Conservation (phyloP, 164 flowering plant species). For the Liriodendron chinense region DNA sequence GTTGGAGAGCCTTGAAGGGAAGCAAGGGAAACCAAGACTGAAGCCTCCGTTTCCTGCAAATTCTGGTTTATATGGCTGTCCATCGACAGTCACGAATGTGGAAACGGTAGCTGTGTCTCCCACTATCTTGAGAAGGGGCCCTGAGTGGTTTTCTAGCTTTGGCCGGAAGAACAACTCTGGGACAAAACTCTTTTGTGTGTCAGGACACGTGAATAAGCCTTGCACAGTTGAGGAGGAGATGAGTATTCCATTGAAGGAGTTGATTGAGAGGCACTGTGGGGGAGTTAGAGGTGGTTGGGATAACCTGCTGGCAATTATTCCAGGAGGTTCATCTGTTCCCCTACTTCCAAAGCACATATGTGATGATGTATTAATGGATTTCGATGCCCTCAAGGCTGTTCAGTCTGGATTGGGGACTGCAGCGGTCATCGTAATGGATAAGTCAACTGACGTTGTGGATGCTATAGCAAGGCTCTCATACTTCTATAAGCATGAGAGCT, state of each 20-base stretch:
- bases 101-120: conserved; percentile 97
- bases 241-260: conserved; percentile 90
- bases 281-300: conserved; percentile 99
- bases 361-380: conserved; percentile 96
- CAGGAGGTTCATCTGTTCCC: conserved; percentile 98
- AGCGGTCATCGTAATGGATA: conserved; percentile 97
- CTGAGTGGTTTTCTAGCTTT: conserved; percentile 97
- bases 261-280: conserved; percentile 94
- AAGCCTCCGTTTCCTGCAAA: conserved; percentile 99
- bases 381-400: conserved; percentile 92
- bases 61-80: conserved; percentile 92
- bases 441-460: conserved; percentile 94
- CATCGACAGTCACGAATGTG: conserved; percentile 94
- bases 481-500: conserved; percentile 97
- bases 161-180: conserved; percentile 96
- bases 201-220: conserved; percentile 96
- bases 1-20: conserved; percentile 94
- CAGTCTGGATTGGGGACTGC: conserved; percentile 93
- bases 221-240: conserved; percentile 99
- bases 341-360: conserved; percentile 78
- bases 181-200: conserved; percentile 79
- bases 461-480: conserved; percentile 95
- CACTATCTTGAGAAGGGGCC: conserved; percentile 87
- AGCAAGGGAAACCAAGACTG: conserved; percentile 93
- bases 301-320: conserved; percentile 86